Base-by-base conservation (phyloP, 768 basidiomycete species). In the Hydnum rufescens region DNA sequence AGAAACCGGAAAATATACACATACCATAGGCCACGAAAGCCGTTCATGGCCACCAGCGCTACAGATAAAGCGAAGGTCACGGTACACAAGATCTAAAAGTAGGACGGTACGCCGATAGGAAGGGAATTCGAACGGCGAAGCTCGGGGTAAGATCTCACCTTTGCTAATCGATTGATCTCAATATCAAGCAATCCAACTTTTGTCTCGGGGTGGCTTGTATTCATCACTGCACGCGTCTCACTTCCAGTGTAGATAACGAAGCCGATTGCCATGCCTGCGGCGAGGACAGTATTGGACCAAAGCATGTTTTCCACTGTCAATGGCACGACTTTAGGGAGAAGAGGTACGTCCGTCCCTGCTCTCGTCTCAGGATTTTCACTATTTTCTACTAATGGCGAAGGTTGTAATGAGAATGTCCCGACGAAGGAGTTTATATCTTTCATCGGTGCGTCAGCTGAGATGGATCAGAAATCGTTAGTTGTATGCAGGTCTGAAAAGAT, bases 171-270 rank as follows among this genome's bases (percentile, higher is more conserved):
- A 62, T 97, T 97, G 57, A 99, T 92, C 65, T 99, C 95, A 48
- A 88, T 60, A 66, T 99, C 95, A 52, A 97, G 64, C 46, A 92
- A 62, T 2, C 95, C 95, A 44, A 86, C 76, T 64, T 99, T 99
- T 1, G 92, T 97, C 58, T 80, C 82, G 0, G 95, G 92, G 65
- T 93, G 89, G 59, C 86, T 90, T 3, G 95, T 99, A 59, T 99
- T 99, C 88, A 99, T 89, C 23, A 96, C 93, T 1, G 95, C 95
- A 52, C 95, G 72, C 4, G 93, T 97, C 64, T 99, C 92, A 0
- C 80, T 67, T 0, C 95, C 95, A 2, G 95, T 97, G 63, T 96
- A 99, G 2, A 95, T 73, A 22, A 99, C 79, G 52, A 97, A 80
- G 2, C 92, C 90, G 34, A 97, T 75, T 0, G 87, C 90, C 23